Percentiles rank a stretch among this genome's conserved stretches.
Conservation (phyloP, 345 rosid species). For the Melaleuca quinquenervia region DNA sequence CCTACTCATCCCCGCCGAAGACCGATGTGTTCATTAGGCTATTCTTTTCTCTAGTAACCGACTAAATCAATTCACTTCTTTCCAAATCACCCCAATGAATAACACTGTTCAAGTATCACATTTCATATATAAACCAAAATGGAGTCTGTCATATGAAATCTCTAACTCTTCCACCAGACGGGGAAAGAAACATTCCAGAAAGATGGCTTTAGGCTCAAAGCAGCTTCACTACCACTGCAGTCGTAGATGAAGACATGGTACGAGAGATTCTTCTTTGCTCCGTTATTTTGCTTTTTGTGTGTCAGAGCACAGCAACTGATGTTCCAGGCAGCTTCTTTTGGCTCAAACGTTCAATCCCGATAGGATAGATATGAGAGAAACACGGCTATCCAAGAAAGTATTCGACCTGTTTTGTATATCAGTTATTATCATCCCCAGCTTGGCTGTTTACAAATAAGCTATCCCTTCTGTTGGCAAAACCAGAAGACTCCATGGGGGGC, state of each 20-base stretch:
- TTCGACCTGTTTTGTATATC: conserved; percentile 1
- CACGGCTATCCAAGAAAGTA: neutral
- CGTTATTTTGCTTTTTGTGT: neutral
- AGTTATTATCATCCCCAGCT: conserved; percentile 44
- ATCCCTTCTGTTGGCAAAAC: conserved; percentile 60
- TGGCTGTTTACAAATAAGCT: conserved; percentile 40
- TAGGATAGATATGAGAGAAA: neutral
- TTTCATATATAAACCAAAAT: neutral
- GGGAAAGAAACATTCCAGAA: neutral
- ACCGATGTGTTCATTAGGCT: neutral
- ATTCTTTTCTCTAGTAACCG: neutral
- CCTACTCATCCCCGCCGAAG: neutral
- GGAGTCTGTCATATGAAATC: neutral
- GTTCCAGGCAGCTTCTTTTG: neutral
- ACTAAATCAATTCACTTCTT: neutral
- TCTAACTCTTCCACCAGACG: neutral
- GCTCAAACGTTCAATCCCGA: neutral
- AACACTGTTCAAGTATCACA: neutral
- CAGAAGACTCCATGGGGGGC: conserved; percentile 40
- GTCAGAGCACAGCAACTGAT: neutral
- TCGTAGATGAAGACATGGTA: neutral
- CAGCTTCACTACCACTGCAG: neutral
- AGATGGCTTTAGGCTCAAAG: neutral
- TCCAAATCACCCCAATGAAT: neutral
- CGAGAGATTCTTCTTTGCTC: neutral